Base-by-base conservation (phyloP, 352 stramenopile species). In the Aphanomyces astaci region DNA sequence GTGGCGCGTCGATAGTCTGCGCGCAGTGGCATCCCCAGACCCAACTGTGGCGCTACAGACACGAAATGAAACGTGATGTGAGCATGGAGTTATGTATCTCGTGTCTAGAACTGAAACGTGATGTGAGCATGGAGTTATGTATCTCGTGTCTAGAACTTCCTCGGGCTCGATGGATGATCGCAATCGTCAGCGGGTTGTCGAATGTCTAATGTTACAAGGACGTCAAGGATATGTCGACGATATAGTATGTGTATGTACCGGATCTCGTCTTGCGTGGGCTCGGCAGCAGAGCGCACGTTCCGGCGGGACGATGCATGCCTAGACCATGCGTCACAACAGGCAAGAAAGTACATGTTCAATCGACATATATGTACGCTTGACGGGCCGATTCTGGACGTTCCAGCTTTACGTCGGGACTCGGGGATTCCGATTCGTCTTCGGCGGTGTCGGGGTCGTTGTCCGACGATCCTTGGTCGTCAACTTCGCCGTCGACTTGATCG, bases 331-430 rank as follows among this genome's bases (percentile, higher is more conserved):
- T n/a, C n/a, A n/a, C n/a, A n/a, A n/a, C n/a, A n/a, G n/a, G n/a
- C n/a, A n/a, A n/a, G n/a, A n/a, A n/a, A n/a, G n/a, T n/a, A n/a
- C n/a, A n/a, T n/a, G n/a, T n/a, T n/a, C n/a, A n/a, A n/a, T n/a
- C n/a, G n/a, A n/a, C n/a, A n/a, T n/a, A n/a, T n/a, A n/a, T n/a
- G n/a, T 43, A 43, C 36, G 7, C 36, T 15, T 15, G 36, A 43
- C 36, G 7, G 15, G 36, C 36, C 7, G 36, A 81, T 69, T 66
- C 57, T 73, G 66, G 67, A 59, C 40, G 63, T 74, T 69, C 72
- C 63, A 71, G 72, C 72, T 30, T 81, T 75, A 28, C 86, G 59
- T 49, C 76, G 71, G 40, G 86, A 89, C 11, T 80, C 71, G 30
- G 70, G 9, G n/a, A n/a, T n/a, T 73, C 72, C 27, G 57, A 48